Evolutionary conservation across 768 basidiomycete species (phyloP).

Genomic region (Dioszegia hungarica): DNA sequence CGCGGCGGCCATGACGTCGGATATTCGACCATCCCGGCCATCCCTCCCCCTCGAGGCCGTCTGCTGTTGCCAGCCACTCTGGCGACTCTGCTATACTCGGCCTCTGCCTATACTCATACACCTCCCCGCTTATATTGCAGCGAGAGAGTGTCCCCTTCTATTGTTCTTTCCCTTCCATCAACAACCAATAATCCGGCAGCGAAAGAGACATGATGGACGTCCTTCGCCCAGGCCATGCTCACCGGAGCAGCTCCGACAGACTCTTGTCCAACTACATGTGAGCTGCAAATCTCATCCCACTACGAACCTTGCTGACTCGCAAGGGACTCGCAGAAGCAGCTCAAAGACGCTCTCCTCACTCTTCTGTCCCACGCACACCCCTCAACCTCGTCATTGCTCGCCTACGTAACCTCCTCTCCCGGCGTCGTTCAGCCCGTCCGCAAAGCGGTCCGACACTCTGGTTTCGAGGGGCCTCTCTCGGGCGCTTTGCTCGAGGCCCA

Average conservation of each 20-base stretch:
- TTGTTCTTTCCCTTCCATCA: not conserved
- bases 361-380: constrained; percentile 48
- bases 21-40: too few species aligned
- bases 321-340: constrained; percentile 45
- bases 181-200: not conserved
- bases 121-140: too few species aligned
- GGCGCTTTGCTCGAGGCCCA: constrained; percentile 22
- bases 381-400: constrained; percentile 47
- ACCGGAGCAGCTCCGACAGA: constrained; percentile 46
- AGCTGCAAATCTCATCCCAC: not conserved
- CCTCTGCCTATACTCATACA: not conserved
- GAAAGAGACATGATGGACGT: constrained; percentile 45
- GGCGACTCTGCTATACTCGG: not conserved
- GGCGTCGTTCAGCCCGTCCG: constrained; percentile 44
- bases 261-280: constrained; percentile 48
- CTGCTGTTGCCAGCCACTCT: not conserved
- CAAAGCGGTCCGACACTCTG: constrained; percentile 45
- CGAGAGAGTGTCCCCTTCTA: not conserved
- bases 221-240: constrained; percentile 44
- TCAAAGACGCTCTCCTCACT: constrained; percentile 42
- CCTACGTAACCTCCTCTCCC: constrained; percentile 48
- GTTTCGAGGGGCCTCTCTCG: constrained; percentile 46
- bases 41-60: too few species aligned
- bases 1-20: too few species aligned
- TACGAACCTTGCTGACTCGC: not conserved